Evolutionary conservation across 202 grass and related monocot species (phyloP).

Genomic region (Carex arenaria): DNA sequence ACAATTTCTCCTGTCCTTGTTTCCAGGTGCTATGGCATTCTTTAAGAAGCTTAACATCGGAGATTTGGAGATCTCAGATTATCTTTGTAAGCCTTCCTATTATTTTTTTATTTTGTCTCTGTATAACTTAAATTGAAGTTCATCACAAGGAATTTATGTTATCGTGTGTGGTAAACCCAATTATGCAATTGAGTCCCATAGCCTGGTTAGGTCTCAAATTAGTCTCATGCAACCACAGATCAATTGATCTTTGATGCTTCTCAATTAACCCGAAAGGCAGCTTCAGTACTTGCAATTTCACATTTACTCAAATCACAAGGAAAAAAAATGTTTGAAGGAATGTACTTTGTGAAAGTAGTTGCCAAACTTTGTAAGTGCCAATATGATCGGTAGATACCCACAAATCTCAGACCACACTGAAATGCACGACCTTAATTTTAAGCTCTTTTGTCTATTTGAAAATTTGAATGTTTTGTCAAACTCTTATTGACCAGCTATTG

Average conservation of each 20-base stretch:
- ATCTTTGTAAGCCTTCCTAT: slow-evolving; percentile 56
- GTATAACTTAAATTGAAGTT: neutral
- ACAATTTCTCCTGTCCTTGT: neutral
- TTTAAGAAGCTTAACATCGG: slow-evolving; percentile 75
- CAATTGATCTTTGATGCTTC: neutral
- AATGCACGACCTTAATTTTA: neutral
- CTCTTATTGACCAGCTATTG: slow-evolving; percentile 59
- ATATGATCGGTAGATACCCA: neutral
- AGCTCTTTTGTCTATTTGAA: slow-evolving; percentile 7
- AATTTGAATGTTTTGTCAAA: slow-evolving; percentile 1
- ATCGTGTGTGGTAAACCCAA: neutral
- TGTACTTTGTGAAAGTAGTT: neutral
- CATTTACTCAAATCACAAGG: neutral
- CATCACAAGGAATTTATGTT: neutral
- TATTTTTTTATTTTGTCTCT: neutral
- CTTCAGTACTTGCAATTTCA: neutral
- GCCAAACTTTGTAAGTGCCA: no score
- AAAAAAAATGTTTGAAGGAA: neutral
- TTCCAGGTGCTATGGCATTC: slow-evolving; percentile 79
- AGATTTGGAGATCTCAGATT: slow-evolving; percentile 65
- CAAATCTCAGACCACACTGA: neutral
- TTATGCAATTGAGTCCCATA: neutral
- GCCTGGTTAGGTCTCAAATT: neutral
- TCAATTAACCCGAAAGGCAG: neutral
- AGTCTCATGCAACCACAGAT: neutral